Percentiles rank a stretch among this genome's conserved stretches.
Evolutionary conservation across 2,329 filamentous ascomycete genomes (phyloP).

Genomic region (Xylariaceae sp.): DNA sequence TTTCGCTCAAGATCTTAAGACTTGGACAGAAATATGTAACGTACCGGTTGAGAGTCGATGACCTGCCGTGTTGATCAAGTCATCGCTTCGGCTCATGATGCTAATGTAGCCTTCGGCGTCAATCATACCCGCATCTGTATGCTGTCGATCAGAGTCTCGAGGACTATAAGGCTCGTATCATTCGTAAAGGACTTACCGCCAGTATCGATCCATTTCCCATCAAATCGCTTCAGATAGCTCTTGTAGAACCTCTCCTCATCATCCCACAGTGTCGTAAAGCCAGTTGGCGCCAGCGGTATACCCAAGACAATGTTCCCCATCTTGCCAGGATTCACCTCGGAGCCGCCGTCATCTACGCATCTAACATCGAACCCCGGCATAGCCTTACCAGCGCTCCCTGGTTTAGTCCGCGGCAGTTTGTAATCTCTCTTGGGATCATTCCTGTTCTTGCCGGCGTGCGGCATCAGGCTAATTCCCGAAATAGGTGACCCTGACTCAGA

Average conservation of each 20-base stretch:
- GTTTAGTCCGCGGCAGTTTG: constrained; percentile 67
- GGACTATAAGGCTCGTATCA: background rate
- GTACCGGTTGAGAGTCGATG: constrained; percentile 87
- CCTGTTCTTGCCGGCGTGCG: constrained; percentile 65
- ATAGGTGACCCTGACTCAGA: constrained; percentile 66
- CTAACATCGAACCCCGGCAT: constrained; percentile 92
- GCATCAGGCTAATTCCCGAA: constrained; percentile 60
- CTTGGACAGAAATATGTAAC: constrained; percentile 33
- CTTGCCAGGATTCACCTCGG: constrained; percentile 70
- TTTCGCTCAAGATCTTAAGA: background rate
- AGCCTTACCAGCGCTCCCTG: constrained; percentile 87
- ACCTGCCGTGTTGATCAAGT: constrained; percentile 95
- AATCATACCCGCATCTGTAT: constrained; percentile 78
- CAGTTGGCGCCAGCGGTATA: constrained; percentile 83
- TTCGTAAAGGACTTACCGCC: constrained; percentile 52
- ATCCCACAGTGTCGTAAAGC: constrained; percentile 83
- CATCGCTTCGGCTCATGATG: constrained; percentile 74
- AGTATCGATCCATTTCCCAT: constrained; percentile 85
- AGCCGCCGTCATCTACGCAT: constrained; percentile 81
- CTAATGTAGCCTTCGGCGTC: constrained; percentile 74
- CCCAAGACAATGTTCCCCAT: constrained; percentile 94
- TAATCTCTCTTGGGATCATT: constrained; percentile 49
- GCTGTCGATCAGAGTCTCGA: background rate
- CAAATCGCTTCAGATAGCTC: constrained; percentile 83
- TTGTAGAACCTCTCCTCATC: constrained; percentile 87